Conservation (phyloP, 2,329 filamentous ascomycete genomes). For the Aspergillus puulaauensis region DNA sequence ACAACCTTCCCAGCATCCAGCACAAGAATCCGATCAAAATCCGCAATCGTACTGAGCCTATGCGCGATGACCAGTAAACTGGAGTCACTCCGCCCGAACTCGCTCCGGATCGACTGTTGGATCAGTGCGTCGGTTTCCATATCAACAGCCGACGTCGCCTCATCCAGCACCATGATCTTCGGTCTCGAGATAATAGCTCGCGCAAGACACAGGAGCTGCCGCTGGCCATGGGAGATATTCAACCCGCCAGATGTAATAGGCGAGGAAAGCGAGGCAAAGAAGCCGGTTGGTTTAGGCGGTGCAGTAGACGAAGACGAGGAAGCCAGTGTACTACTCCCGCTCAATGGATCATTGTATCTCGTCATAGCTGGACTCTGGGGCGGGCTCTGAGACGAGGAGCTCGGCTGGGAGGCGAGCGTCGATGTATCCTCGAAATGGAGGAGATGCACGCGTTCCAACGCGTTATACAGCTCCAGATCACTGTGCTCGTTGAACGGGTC, state of each 20-base stretch:
- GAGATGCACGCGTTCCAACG: conserved; percentile 70
- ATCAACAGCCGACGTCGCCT: conserved; percentile 76
- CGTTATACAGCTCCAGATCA: conserved; percentile 68
- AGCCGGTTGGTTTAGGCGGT: conserved; percentile 24
- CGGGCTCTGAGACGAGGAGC: neutral
- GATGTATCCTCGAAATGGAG: conserved; percentile 46
- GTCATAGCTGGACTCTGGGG: neutral
- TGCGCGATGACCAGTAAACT: conserved; percentile 66
- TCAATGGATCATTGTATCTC: neutral
- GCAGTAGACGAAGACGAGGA: conserved; percentile 8
- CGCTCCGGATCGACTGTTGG: conserved; percentile 69
- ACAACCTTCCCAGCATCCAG: conserved; percentile 66
- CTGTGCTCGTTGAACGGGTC: conserved; percentile 71
- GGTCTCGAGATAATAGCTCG: conserved; percentile 64
- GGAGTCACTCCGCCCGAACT: conserved; percentile 58
- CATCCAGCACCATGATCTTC: conserved; percentile 77
- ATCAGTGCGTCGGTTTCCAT: conserved; percentile 74
- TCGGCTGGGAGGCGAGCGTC: conserved; percentile 15
- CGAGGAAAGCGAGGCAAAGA: conserved; percentile 63
- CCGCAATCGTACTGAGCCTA: conserved; percentile 60
- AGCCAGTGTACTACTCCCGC: conserved; percentile 12
- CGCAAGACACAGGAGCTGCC: conserved; percentile 28
- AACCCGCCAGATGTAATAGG: conserved; percentile 70
- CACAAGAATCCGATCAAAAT: conserved; percentile 73
- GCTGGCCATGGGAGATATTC: conserved; percentile 48